phyloP scores from a whole-genome alignment of 2,329 filamentous ascomycete genomes.

The Fusarium sp. region DNA sequence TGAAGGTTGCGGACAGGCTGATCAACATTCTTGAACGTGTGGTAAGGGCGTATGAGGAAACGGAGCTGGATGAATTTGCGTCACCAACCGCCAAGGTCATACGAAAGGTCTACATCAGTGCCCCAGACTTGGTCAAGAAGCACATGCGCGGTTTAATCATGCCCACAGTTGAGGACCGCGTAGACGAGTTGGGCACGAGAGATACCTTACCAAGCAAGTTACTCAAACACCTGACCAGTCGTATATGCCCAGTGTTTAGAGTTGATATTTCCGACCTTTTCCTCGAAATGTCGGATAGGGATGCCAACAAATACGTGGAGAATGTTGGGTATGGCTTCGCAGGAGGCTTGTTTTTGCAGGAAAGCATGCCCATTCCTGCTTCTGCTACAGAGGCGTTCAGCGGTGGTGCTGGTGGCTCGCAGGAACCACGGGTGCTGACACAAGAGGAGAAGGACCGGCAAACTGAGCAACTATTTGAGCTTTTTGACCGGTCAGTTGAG shows the following conservation, averaged over 20 bases:
- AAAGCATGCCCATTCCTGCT: constrained; percentile 82
- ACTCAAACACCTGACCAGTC: constrained; percentile 80
- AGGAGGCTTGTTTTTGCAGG: constrained; percentile 87
- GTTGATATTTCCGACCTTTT: constrained; percentile 82
- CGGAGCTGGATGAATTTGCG: constrained; percentile 77
- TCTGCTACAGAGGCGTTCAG: constrained; percentile 65
- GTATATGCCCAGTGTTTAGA: constrained; percentile 77
- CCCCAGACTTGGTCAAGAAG: constrained; percentile 69
- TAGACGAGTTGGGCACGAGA: constrained; percentile 80
- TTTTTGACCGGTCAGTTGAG: constrained; percentile 80
- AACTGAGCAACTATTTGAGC: constrained; percentile 87
- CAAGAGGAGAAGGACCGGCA: constrained; percentile 92
- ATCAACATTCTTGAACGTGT: constrained; percentile 77
- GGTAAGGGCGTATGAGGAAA: constrained; percentile 71
- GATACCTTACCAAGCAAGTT: constrained; percentile 80
- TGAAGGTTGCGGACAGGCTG: constrained; percentile 71
- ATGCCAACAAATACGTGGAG: constrained; percentile 82
- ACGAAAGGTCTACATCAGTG: constrained; percentile 76
- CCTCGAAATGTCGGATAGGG: constrained; percentile 87
- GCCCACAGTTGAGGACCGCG: constrained; percentile 81
- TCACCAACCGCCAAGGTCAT: constrained; percentile 81
- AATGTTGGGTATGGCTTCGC: constrained; percentile 97
- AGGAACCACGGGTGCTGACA: constrained; percentile 78
- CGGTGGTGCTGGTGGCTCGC: constrained; percentile 45
- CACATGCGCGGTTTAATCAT: constrained; percentile 76